Base-by-base conservation (phyloP, 306 rosid genomes). In the Sesbania bispinosa region DNA sequence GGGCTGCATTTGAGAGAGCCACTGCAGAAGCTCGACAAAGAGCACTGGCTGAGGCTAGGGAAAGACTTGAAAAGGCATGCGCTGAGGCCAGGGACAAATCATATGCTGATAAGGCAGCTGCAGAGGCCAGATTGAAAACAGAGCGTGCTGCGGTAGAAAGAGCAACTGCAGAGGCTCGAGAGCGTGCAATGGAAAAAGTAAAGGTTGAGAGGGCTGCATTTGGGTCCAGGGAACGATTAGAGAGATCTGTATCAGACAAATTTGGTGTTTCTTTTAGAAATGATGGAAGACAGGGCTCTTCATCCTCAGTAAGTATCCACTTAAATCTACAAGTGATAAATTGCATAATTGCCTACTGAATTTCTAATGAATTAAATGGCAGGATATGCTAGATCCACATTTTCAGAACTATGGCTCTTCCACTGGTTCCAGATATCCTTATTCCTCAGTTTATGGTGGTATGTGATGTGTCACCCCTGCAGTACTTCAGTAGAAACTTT, bases 141-240 rank as follows among this genome's bases (percentile, higher is more conserved):
- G 97, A 93, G 76, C 98, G 97, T 46, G 89, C 88, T 43, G 97
- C 96, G 42, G 91, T 90, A 48, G 98, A 90, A 80, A 82, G 96
- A 82, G 98, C 96, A 69, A 90, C 89, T 61, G 87, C 88, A 58
- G 96, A 93, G 89, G 98, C 96, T 67, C 85, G 98, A 58, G 96
- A 90, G 79, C 96, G 97, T 58, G 96, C 97, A 21, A 85, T 80
- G 67, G 98, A 82, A 75, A 93, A 78, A 81, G 87, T 65, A 26
- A 93, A 82, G 84, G 86, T 82, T 81, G 97, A 90, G 71, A 85
- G 88, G 83, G 82, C 86, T 74, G 86, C 74, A 33, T 86, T 74
- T 63, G 92, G 77, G 73, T 81, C 86, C 60, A 85, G 86, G 68
- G 98, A 89, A 42, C 79, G 86, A 43, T 73, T 93, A 23, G 94